phyloP scores from a whole-genome alignment of 1,284 basidiomycete genomes.

The Ganoderma resinaceum region DNA sequence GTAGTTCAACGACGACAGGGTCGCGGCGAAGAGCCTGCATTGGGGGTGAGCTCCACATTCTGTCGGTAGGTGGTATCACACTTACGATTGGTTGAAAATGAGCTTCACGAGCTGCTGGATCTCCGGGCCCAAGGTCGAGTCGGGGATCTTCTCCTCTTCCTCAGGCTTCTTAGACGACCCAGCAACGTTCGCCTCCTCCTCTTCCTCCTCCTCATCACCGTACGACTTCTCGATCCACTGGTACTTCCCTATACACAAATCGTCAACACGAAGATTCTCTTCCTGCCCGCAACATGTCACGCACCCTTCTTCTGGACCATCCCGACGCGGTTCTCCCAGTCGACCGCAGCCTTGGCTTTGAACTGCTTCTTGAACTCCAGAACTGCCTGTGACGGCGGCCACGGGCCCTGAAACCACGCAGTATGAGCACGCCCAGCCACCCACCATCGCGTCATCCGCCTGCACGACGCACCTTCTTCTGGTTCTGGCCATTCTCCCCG shows the following conservation, averaged over 20 bases:
- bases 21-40: slow-evolving; percentile 58
- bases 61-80: neutral
- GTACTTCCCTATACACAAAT: slow-evolving; percentile 57
- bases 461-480: slow-evolving; percentile 52
- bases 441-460: neutral
- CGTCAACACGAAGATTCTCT: neutral
- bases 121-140: slow-evolving; percentile 52
- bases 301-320: slow-evolving; percentile 61
- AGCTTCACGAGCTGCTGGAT: slow-evolving; percentile 64
- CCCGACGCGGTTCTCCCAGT: slow-evolving; percentile 61
- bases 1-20: slow-evolving; percentile 73
- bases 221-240: slow-evolving; percentile 65
- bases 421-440: neutral
- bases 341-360: slow-evolving; percentile 57
- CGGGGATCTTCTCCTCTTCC: slow-evolving; percentile 54
- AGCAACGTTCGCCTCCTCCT: slow-evolving; percentile 35
- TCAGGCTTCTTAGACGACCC: slow-evolving; percentile 45
- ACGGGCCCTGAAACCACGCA: slow-evolving; percentile 43
- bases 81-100: slow-evolving; percentile 62
- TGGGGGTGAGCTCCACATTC: neutral
- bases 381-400: slow-evolving; percentile 46
- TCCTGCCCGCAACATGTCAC: slow-evolving; percentile 1
- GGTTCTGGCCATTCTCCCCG: slow-evolving; percentile 58
- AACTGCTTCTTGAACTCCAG: slow-evolving; percentile 68
- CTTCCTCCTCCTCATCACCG: slow-evolving; percentile 51